Percentiles rank a stretch among this genome's conserved stretches.
Evolutionary conservation across 1,139 yeast species (phyloP).

Genomic region (Candida smagusa): DNA sequence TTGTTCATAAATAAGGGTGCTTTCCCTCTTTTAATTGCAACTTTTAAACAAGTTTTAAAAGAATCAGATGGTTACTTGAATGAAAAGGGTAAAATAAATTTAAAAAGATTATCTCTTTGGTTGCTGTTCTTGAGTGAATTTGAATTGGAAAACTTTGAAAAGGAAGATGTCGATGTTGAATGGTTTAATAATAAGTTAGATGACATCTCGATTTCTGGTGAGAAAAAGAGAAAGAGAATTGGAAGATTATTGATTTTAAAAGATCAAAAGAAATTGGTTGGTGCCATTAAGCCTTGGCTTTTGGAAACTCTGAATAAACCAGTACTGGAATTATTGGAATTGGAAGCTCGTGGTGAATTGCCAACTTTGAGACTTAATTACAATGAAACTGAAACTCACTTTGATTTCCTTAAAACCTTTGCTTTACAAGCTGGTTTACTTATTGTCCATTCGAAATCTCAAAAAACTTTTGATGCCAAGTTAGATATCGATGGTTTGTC

Average conservation of each 20-base stretch:
- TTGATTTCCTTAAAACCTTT: constrained; percentile 59
- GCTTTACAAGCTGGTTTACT: constrained; percentile 67
- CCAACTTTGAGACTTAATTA: constrained; percentile 48
- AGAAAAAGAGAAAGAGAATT: constrained; percentile 58
- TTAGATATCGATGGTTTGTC: constrained; percentile 75
- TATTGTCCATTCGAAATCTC: constrained; percentile 57
- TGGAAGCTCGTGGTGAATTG: constrained; percentile 44
- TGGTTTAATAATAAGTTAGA: constrained; percentile 89
- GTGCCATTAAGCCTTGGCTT: constrained; percentile 68
- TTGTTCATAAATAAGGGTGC: constrained; percentile 94
- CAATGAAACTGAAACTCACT: constrained; percentile 46
- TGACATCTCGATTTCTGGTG: constrained; percentile 72
- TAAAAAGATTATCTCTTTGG: constrained; percentile 71
- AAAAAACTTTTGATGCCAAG: constrained; percentile 52
- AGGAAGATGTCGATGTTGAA: constrained; percentile 77
- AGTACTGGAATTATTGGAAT: constrained; percentile 25
- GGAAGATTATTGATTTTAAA: constrained; percentile 68
- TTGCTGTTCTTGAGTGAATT: constrained; percentile 63
- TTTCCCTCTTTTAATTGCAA: constrained; percentile 80
- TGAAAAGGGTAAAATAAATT: constrained; percentile 76
- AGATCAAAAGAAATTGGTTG: constrained; percentile 66
- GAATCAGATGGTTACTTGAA: constrained; percentile 82
- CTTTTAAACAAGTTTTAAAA: constrained; percentile 78
- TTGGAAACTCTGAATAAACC: constrained; percentile 36
- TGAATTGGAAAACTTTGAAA: constrained; percentile 80